Base-by-base conservation (phyloP, 345 rosid genomes). In the Jatropha curcas region DNA sequence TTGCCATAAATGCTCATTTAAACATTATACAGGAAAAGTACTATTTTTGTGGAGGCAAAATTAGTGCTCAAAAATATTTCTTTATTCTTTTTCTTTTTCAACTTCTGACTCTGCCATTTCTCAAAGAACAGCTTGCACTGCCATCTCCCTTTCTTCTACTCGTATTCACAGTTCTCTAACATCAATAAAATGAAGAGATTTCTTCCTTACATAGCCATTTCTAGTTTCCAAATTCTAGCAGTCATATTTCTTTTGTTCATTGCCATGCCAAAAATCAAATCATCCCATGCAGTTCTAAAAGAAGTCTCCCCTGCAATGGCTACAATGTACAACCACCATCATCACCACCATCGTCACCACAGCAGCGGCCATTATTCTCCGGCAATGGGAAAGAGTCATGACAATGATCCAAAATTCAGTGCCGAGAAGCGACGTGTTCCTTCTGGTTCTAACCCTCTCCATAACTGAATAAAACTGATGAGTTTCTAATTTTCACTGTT, bases 381-480 rank as follows among this genome's bases (percentile, higher is more conserved):
- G 17, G 31, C 17, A 0, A 41, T 10, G 20, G 50, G 0, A 7
- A 13, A 24, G 68, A 45, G 37, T 45, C 4, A 45, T 43, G 48
- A 52, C 30, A 20, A 7, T 30, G 46, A 11, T 28, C 58, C 67
- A 12, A 48, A 30, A 12, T 71, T 60, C 33, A 33, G 59, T 60
- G 74, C 6, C n/a, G 67, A 60, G 33, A 33, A 60, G 48, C 45
- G 74, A 34, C 43, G 31, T 19, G 53, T 71, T 46, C 67, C 66
- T 13, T 31, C 59, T 13, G 74, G 74, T 5, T 53, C 74, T 33
- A 71, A 71, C 46, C 74, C 74, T 25, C 74, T 71, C 31, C 74
- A 71, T 35, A 71, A 71, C 67, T 71, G 58, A 71, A 41, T n/a
- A 17, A 20, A 14, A 30, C 2, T 24, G 27, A 13, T 37, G 41